Conservation (phyloP, 805 yeast species). For the Naumovozyma baii region DNA sequence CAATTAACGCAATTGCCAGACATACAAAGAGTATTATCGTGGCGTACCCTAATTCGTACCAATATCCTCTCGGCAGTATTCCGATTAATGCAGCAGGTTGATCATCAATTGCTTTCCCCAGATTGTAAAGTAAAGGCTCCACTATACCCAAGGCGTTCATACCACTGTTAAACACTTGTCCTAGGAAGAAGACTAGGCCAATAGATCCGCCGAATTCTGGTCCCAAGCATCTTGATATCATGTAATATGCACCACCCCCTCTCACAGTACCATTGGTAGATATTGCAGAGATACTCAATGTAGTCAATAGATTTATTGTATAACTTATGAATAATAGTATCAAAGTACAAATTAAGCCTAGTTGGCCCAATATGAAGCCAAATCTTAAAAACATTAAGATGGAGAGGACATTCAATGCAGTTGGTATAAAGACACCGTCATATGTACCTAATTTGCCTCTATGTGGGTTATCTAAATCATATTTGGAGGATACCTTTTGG, state of each 20-base stretch:
- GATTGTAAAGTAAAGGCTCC: slow-evolving; percentile 78
- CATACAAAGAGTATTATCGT: slow-evolving; percentile 61
- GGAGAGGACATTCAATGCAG: slow-evolving; percentile 83
- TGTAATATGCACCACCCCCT: slow-evolving; percentile 97
- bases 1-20: slow-evolving; percentile 67
- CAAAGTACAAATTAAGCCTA: slow-evolving; percentile 77
- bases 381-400: slow-evolving; percentile 91
- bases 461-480: slow-evolving; percentile 27
- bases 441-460: slow-evolving; percentile 61
- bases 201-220: slow-evolving; percentile 98
- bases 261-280: slow-evolving; percentile 95
- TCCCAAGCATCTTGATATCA: slow-evolving; percentile 91
- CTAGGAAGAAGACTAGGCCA: slow-evolving; percentile 87
- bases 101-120: slow-evolving; percentile 50
- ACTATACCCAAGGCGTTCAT: slow-evolving; percentile 92
- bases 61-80: slow-evolving; percentile 58
- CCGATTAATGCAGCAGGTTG: slow-evolving; percentile 31
- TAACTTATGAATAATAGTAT: slow-evolving; percentile 63
- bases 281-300: slow-evolving; percentile 86
- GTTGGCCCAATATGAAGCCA: slow-evolving; percentile 91
- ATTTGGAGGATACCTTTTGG: slow-evolving; percentile 21
- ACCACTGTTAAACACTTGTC: slow-evolving; percentile 86
- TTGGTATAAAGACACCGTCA: slow-evolving; percentile 89
- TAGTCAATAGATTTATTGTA: slow-evolving; percentile 71
- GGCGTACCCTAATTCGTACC: slow-evolving; percentile 64